Evolutionary conservation across 257 asterid species (phyloP), one percentile per base, ranked within the genome.

Genomic region (Buddleja alternifolia): DNA sequence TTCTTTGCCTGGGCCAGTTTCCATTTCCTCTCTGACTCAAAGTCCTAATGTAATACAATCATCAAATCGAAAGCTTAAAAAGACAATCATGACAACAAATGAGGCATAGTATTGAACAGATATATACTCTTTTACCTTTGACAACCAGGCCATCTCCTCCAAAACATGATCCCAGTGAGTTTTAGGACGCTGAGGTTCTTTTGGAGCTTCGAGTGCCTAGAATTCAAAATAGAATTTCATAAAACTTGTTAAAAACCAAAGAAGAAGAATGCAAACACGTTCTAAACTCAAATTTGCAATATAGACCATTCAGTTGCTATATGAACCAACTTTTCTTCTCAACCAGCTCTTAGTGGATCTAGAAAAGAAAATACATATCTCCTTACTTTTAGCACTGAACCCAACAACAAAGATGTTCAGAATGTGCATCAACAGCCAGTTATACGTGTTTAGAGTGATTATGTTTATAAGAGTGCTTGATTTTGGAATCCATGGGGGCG

Each of bases 1-100:
- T 91, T 94, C 81, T 83, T 94, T 60, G 99, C 99, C 78, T 86
- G 99, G 72, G 91, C 86, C 65, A 91, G 85, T 78, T 94, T 94
- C 99, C 99, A 94, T 79, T 91, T 94, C 83, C 99, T 89, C 88
- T 94, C 99, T 3, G 95, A 89, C 85, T 94, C 97, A 44, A 94
- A 94, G 82, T 94, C 99, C 99, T 94, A 84, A 23, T 66, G 59
- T 36, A 53, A 81, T 46, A 66, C 47, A 23, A 48, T 50, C 44
- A 64, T 71, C 47, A 82, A 60, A 36, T 70, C 58, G 39, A 69
- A 53, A 70, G 56, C 32, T 21, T 37, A 20, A 20, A 45, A 46
- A 23, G 14, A 29, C 23, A 46, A 50, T 0, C 3, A 40, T n/a
- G 48, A 25, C 45, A 19, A 41, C 17, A 36, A 66, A 51, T 60